Evolutionary conservation across 2,329 filamentous ascomycete genomes (phyloP).

Genomic region (Purpureocillium takamizusanense): DNA sequence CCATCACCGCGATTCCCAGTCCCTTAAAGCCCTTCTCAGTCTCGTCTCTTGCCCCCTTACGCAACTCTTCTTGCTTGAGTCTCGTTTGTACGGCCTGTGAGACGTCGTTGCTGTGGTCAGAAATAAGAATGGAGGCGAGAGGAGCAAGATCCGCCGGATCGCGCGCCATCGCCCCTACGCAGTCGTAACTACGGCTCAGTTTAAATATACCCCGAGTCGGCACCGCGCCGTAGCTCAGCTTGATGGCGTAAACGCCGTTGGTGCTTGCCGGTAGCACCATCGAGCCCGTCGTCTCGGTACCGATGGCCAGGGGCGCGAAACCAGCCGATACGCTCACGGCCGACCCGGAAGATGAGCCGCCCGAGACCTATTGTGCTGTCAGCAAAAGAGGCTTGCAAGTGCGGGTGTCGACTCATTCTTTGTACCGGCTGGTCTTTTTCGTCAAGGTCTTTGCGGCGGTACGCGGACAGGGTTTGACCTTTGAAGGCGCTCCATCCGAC

Average conservation of each 20-base stretch:
- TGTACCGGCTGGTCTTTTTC: no score
- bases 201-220: conserved; percentile 10
- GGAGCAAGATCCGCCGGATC: not conserved
- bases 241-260: conserved; percentile 17
- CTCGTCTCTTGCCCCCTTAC: no score
- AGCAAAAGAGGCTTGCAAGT: conserved; percentile 12
- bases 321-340: conserved; percentile 21
- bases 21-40: no score
- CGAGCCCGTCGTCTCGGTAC: conserved; percentile 22
- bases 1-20: no score
- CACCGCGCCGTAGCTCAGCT: conserved; percentile 10
- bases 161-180: conserved; percentile 14
- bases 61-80: no score
- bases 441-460: no score
- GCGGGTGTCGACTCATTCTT: conserved; percentile 6
- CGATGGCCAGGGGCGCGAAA: conserved; percentile 19
- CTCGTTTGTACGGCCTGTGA: no score
- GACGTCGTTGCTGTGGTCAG: no score
- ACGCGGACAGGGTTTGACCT: conserved; percentile 18
- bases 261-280: conserved; percentile 13
- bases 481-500: conserved; percentile 8
- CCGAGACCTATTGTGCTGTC: no score
- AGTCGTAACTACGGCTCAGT: conserved; percentile 15
- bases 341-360: conserved; percentile 23
- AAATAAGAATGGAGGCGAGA: no score